Conservation (phyloP, 306 rosid species). For the Cucumis melo region DNA sequence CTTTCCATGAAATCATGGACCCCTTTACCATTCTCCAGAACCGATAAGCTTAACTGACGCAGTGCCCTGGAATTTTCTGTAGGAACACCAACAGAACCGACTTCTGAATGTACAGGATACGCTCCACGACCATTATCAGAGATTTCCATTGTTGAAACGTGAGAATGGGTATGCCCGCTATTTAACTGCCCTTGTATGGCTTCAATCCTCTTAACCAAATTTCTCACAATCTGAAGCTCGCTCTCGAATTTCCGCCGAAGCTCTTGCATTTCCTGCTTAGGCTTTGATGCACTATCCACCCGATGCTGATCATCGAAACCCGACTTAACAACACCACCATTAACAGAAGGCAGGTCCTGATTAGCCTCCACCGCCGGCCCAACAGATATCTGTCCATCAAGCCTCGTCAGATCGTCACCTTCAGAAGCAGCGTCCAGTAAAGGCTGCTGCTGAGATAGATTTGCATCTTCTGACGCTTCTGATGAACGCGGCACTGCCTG, state of each 20-base stretch:
- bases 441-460: conserved; percentile 18
- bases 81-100: conserved; percentile 47
- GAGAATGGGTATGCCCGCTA: conserved; percentile 22
- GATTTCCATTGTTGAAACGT: conserved; percentile 17
- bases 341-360: conserved; percentile 27
- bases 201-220: conserved; percentile 67
- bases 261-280: conserved; percentile 49
- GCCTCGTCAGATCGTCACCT: conserved; percentile 29
- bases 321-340: conserved; percentile 27
- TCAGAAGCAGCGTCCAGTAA: conserved; percentile 19
- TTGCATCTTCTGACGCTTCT: conserved; percentile 24
- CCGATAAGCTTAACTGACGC: conserved; percentile 50
- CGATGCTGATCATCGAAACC: conserved; percentile 20
- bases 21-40: conserved; percentile 56
- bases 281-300: conserved; percentile 26
- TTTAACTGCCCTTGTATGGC: conserved; percentile 47
- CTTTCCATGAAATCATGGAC: conserved; percentile 56
- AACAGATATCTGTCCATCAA: conserved; percentile 18
- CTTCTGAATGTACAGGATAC: conserved; percentile 55
- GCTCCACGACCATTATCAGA: conserved; percentile 27
- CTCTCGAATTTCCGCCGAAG: conserved; percentile 52
- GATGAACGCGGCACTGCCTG: background rate
- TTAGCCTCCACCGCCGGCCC: conserved; percentile 5
- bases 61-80: conserved; percentile 36
- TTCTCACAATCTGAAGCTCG: conserved; percentile 52